Evolutionary conservation across 140 eudicot species (phyloP).

Genomic region (Oenanthe javanica): DNA sequence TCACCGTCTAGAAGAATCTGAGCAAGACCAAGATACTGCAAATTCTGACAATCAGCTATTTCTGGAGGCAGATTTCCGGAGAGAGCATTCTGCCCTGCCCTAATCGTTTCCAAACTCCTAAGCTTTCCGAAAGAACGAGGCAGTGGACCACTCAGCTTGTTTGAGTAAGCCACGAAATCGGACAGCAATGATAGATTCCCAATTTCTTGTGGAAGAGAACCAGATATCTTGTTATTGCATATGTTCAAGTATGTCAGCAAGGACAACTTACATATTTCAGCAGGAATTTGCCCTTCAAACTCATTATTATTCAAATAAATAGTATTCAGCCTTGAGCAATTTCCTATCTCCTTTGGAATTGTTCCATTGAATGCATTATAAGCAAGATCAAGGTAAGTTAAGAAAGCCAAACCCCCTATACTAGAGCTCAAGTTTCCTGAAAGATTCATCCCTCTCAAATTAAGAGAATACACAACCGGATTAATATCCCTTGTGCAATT

Average conservation of each 20-base stretch:
- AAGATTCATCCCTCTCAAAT: conserved; percentile 51
- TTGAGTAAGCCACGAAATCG: conserved; percentile 72
- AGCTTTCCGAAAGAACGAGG: conserved; percentile 72
- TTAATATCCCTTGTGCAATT: conserved; percentile 40
- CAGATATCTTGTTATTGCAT: conserved; percentile 75
- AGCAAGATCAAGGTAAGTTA: conserved; percentile 56
- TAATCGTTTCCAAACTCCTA: conserved; percentile 45
- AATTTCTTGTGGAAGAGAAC: conserved; percentile 63
- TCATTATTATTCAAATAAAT: conserved; percentile 51
- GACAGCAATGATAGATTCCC: conserved; percentile 62
- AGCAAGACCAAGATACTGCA: conserved; percentile 66
- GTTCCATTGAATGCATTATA: conserved; percentile 41
- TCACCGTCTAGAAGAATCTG: conserved; percentile 66
- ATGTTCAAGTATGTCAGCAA: conserved; percentile 41
- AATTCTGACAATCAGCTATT: conserved; percentile 50
- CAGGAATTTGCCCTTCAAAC: conserved; percentile 61
- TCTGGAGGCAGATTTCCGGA: conserved; percentile 71
- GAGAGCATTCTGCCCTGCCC: conserved; percentile 78
- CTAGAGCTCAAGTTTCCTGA: conserved; percentile 62
- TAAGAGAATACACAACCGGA: conserved; percentile 49
- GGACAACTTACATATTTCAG: conserved; percentile 51
- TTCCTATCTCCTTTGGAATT: conserved; percentile 70
- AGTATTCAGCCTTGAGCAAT: conserved; percentile 36
- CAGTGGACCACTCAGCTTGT: conserved; percentile 49
- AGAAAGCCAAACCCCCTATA: conserved; percentile 50